Evolutionary conservation across 2,329 filamentous ascomycete species (phyloP), one percentile per base, ranked within the genome.

Genomic region (Aureobasidium sp.): DNA sequence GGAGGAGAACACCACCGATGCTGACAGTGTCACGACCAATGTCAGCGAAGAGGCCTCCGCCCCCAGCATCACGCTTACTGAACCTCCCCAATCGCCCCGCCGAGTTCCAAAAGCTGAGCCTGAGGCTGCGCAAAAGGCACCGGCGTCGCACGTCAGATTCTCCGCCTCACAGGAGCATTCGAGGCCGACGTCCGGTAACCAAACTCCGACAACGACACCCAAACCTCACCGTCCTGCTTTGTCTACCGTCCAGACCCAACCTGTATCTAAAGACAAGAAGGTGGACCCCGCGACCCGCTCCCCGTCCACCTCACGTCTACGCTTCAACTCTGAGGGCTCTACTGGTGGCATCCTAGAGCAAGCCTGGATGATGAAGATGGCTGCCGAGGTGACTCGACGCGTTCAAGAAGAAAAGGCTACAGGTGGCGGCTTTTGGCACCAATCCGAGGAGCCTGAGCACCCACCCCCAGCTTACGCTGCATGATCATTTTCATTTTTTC

Each of bases 331-430:
- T 6, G 49, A 56, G 42, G 62, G 50, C 52, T 61, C 54, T 44
- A 70, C 70, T 17, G 77, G 79, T 15, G 79, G 79, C 19, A 89
- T 91, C 53, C 78, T 90, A 29, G 88, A 91, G 71, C 87, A 91
- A 73, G 90, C 89, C 2, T 94, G 90, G 89, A 88, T 94, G 76
- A 85, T 88, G 78, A 94, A 96, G 78, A 94, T 99, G 84, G 92
- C 93, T 5, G 87, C 87, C 66, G 94, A 97, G 74, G 93, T 97
- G 68, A 91, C 91, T 39, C 81, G 86, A 56, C 88, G 90, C 61
- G 91, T 96, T 66, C 90, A 93, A 67, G 90, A 96, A 67, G 90
- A 96, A 76, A 94, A 96, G 75, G 75, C 72, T 7, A 69, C 70
- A 44, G 17, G 22, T 6, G 67, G 70, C 27, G 60, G 62, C 24